Evolutionary conservation across 164 flowering plant genomes (phyloP).

Genomic region (Buxus sempervirens): DNA sequence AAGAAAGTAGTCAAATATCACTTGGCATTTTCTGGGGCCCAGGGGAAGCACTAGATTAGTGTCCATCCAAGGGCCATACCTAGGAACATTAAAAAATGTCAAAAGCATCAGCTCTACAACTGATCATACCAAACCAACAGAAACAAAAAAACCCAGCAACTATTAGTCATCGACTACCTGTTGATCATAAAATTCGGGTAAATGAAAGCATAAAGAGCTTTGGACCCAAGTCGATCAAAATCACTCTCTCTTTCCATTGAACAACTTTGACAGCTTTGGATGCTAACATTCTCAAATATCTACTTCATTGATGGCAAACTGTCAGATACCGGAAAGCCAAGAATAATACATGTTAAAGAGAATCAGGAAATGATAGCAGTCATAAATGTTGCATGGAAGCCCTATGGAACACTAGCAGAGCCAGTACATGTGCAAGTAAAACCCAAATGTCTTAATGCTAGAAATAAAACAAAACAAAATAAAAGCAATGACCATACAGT

Average conservation of each 20-base stretch:
- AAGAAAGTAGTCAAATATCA: constrained; percentile 85
- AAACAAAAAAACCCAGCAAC: background rate
- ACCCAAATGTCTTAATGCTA: no score
- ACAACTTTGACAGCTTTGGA: constrained; percentile 67
- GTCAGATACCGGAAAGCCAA: constrained; percentile 14
- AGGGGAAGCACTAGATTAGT: constrained; percentile 88
- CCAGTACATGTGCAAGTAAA: no score
- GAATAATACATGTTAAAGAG: background rate
- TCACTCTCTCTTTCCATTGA: constrained; percentile 29
- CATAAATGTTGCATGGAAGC: no score
- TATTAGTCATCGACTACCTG: constrained; percentile 35
- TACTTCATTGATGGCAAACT: constrained; percentile 20
- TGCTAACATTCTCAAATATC: constrained; percentile 80
- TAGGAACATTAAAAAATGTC: constrained; percentile 16
- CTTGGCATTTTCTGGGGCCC: constrained; percentile 73
- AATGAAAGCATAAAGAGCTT: constrained; percentile 82
- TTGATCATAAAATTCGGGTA: constrained; percentile 97
- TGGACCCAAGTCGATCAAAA: constrained; percentile 68
- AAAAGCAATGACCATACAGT: constrained; percentile 39
- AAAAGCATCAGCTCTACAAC: background rate
- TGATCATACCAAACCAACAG: background rate
- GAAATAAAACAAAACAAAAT: no score
- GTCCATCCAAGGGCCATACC: constrained; percentile 99
- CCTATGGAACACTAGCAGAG: no score
- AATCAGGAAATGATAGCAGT: no score